Base-by-base conservation (phyloP, 2,329 filamentous ascomycete genomes). In the Elsinoe arachidis region DNA sequence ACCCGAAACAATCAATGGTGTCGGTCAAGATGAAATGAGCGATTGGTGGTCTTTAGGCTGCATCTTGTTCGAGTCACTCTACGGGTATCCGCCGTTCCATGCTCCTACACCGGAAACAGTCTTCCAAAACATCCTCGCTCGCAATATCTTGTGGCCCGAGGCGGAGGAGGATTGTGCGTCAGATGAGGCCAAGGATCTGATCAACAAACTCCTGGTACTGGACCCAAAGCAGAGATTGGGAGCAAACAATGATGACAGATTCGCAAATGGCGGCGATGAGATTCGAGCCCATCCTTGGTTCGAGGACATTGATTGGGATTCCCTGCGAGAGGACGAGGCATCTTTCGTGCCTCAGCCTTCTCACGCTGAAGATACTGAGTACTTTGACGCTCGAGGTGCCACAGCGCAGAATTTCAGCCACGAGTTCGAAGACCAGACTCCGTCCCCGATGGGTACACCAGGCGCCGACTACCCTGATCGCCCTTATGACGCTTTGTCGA, bases 21-120 rank as follows among this genome's bases (percentile, higher is more conserved):
- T 90, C 63, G 90, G 92, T 1, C 93, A 99, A 71, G 93, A 99
- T 67, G 92, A 97, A 71, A 93, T 92, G 63, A 97, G 93, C 68
- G 93, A 99, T 83, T 99, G 93, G 93, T 99, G 93, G 93, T 97
- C 93, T 19, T 80, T 99, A n/a, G 93, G 93, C 0, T 99, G 95
- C 70, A 97, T 99, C 64, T 76, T 97, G 72, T 99, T 96, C 66
- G 93, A 99, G 67, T 96, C 96, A 63, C 76, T 99, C 2, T 97
- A 89, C 67, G 93, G 93, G 1, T 86, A 89, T 58, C 93, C 93
- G 0, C 93, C 93, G 0, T 99, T 99, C 71, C 90, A 97, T 69
- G 93, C 90, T 1, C 78, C 80, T 17, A 90, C 91, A 49, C 90
- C 93, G 0, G 93, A 99, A 65, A 80, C 93, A 64, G 93, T 99